These are phyloP conservation scores for Cercospora sp. DNA, from an alignment of 2,329 filamentous ascomycete species.

Conservation along the genomic window DNA sequence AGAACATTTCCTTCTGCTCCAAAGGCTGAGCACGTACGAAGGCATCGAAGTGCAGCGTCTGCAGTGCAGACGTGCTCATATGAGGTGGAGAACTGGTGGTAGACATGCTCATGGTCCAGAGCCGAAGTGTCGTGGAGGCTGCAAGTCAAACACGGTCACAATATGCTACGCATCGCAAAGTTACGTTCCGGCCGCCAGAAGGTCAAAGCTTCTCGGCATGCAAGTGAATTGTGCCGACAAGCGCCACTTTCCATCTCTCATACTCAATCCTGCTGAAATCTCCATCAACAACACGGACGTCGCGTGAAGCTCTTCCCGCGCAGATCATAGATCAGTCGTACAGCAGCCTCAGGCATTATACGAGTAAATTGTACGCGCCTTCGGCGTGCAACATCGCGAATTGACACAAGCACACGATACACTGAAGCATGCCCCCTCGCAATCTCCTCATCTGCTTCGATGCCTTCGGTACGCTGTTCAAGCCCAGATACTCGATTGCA, in stretches of 20 bases:
- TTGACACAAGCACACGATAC: not conserved
- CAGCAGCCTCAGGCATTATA: not conserved
- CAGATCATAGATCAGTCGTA: not conserved
- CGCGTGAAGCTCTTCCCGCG: not conserved
- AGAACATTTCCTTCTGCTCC: too few species aligned
- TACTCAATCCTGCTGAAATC: not conserved
- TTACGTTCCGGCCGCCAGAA: not conserved
- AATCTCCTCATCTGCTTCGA: constrained; percentile 63
- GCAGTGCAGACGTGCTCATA: too few species aligned
- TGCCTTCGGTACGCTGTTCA: constrained; percentile 65
- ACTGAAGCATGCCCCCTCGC: constrained; percentile 19
- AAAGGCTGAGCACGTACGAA: too few species aligned
- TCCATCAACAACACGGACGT: not conserved
- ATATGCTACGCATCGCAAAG: not conserved
- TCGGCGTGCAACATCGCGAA: not conserved
- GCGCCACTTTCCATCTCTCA: not conserved
- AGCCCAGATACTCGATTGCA: constrained; percentile 52
- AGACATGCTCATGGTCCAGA: too few species aligned
- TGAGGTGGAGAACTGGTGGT: too few species aligned
- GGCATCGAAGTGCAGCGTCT: too few species aligned
- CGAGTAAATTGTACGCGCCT: not conserved
- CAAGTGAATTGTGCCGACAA: not conserved
- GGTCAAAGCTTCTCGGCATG: not conserved
- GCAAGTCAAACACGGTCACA: too few species aligned
- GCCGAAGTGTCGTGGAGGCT: too few species aligned